phyloP scores from a whole-genome alignment of 805 yeast genomes.

The Hanseniaspora jakobsenii region DNA sequence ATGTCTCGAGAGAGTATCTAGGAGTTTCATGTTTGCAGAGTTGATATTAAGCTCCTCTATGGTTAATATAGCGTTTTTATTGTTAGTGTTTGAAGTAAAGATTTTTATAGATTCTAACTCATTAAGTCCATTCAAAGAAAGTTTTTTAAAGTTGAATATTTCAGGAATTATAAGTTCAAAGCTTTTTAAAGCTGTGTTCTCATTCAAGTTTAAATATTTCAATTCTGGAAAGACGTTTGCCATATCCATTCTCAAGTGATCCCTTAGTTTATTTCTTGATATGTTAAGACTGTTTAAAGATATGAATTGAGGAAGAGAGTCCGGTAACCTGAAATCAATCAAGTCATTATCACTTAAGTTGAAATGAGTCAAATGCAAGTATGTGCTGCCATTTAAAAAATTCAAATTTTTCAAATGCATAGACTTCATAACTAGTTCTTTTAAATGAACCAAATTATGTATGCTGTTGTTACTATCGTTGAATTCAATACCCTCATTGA shows the following conservation, averaged over 20 bases:
- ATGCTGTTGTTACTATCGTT: neutral
- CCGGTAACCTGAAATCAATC: neutral
- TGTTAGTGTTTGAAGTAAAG: neutral
- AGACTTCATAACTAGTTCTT: conserved; percentile 1
- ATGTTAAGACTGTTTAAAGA: conserved; percentile 8
- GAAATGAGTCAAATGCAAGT: conserved; percentile 9
- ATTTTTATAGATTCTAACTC: neutral
- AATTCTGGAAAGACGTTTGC: conserved; percentile 2
- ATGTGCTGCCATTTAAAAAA: conserved; percentile 2
- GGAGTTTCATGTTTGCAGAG: neutral
- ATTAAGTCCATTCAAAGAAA: conserved; percentile 1
- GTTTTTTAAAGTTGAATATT: neutral
- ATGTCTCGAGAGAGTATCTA: neutral
- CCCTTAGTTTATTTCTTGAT: conserved; percentile 4
- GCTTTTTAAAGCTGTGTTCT: neutral
- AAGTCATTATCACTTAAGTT: conserved; percentile 10
- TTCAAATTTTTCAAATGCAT: conserved; percentile 10
- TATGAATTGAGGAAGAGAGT: neutral
- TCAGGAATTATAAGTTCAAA: conserved; percentile 4
- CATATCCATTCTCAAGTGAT: conserved; percentile 1
- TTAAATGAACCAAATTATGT: conserved; percentile 3
- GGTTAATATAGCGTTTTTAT: neutral
- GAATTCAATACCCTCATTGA: neutral
- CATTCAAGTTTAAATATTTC: conserved; percentile 2
- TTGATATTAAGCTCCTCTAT: conserved; percentile 9